Base-by-base conservation (phyloP, 2,329 filamentous ascomycete genomes). In the Scleromitrula shiraiana region DNA sequence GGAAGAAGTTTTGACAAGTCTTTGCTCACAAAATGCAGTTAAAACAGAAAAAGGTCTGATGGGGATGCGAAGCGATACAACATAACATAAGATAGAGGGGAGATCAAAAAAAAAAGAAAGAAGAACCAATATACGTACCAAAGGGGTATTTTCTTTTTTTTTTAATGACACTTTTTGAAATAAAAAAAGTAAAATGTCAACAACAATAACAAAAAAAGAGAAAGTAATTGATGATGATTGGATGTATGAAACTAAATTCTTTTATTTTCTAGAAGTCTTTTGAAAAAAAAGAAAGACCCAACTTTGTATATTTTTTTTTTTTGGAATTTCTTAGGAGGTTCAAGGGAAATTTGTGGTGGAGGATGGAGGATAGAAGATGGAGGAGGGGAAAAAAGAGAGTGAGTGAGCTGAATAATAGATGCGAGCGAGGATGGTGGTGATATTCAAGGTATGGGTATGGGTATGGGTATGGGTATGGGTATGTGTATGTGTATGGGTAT, bases 81-180 rank as follows among this genome's bases (percentile, higher is more conserved):
- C 12, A 41, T 26, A 41, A 41, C 9, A 33, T 8, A 6, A n/a
- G 35, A 39, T 12, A n/a, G 22, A 29, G 20, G 35, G 22, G 32
- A 5, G 3, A 37, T 17, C 7, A 24, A 30, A n/a, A n/a, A 6
- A n/a, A 27, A 39, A 12, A n/a, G 22, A 29, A 15, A 24, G 22
- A 23, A 5, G 3, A 37, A 17, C 7, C 15, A 30, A 33, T 36
- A 35, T 27, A 47, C 45, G 14, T 36, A 47, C 45, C 45, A 47
- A 47, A 41, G 22, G 27, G 29, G 42, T 22, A 38, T 27, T 39
- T 30, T 30, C 4, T 30, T 5, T 30, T 37, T 20, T 37, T 22
- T 20, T 37, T 19, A 9, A 20, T n/a, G n/a, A n/a, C n/a, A n/a
- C n/a, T n/a, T n/a, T n/a, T n/a, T n/a, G n/a, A n/a, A n/a, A n/a